A percentile compares a stretch with the other conserved stretches of the same genome.
These are phyloP conservation scores for Phylloporus arenicola DNA, from an alignment of 768 basidiomycete species.

Conservation along the genomic window DNA sequence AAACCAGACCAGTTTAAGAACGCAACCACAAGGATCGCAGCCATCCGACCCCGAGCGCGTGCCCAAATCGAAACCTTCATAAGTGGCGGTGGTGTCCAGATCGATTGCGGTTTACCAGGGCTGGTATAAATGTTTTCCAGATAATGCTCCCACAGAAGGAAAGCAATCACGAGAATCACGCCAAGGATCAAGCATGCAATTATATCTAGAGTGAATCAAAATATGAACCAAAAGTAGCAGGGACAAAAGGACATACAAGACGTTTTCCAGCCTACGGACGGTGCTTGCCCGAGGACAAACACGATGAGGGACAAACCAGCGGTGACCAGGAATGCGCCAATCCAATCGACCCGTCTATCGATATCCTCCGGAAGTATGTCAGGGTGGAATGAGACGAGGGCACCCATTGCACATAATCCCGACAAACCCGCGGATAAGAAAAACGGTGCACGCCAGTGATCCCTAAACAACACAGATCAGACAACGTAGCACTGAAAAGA, in stretches of 20 bases:
- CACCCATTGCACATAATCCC: conserved; percentile 46
- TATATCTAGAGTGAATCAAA: conserved; percentile 45
- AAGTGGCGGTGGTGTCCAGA: conserved; percentile 51
- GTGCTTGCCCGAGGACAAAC: conserved; percentile 68
- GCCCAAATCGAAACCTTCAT: conserved; percentile 62
- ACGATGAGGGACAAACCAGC: conserved; percentile 62
- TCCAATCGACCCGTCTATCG: conserved; percentile 64
- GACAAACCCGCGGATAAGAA: conserved; percentile 58
- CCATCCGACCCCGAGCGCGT: conserved; percentile 56
- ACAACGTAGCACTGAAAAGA: background rate
- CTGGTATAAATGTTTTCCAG: conserved; percentile 38
- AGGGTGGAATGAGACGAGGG: conserved; percentile 49
- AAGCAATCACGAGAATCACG: conserved; percentile 47
- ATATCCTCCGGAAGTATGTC: conserved; percentile 41
- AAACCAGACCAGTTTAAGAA: conserved; percentile 62
- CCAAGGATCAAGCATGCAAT: conserved; percentile 63
- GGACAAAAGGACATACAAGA: conserved; percentile 35
- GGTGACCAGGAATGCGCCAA: conserved; percentile 64
- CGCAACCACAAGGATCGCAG: conserved; percentile 56
- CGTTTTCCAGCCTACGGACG: conserved; percentile 60
- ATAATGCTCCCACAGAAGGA: conserved; percentile 62
- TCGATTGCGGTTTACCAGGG: conserved; percentile 15
- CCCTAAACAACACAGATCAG: conserved; percentile 9
- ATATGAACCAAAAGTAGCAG: conserved; percentile 2
- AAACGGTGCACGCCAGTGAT: conserved; percentile 64